phyloP scores from a whole-genome alignment of 2,329 filamentous ascomycete species.

The Aureobasidium subglaciale region DNA sequence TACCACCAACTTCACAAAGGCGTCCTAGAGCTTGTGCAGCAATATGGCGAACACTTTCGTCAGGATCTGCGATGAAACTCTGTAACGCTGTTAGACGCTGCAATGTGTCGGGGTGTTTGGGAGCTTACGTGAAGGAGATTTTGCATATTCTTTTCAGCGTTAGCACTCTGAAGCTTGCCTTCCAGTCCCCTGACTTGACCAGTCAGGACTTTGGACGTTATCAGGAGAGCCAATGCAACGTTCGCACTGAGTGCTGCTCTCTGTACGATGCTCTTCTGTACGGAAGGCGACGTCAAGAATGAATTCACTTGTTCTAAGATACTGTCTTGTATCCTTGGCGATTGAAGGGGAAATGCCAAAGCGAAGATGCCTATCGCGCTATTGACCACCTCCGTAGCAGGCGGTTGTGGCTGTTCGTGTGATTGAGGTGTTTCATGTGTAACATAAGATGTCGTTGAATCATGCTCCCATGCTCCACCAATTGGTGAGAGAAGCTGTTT shows the following conservation, averaged over 20 bases:
- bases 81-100: slow-evolving; percentile 21
- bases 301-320: slow-evolving; percentile 89
- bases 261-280: slow-evolving; percentile 78
- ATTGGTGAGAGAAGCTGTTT: slow-evolving; percentile 52
- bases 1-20: slow-evolving; percentile 78
- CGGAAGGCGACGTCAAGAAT: slow-evolving; percentile 78
- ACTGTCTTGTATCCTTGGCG: slow-evolving; percentile 88
- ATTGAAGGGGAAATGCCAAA: slow-evolving; percentile 80
- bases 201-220: slow-evolving; percentile 73
- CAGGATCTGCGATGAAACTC: slow-evolving; percentile 71
- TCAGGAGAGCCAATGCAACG: slow-evolving; percentile 71
- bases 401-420: slow-evolving; percentile 55
- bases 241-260: slow-evolving; percentile 91
- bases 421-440: slow-evolving; percentile 41
- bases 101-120: not conserved
- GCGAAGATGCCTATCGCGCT: slow-evolving; percentile 90
- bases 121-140: slow-evolving; percentile 67
- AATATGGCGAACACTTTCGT: slow-evolving; percentile 78
- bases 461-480: slow-evolving; percentile 79
- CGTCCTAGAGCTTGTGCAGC: slow-evolving; percentile 80
- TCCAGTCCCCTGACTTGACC: slow-evolving; percentile 59
- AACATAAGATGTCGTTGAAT: slow-evolving; percentile 74
- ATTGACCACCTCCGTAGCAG: slow-evolving; percentile 89
- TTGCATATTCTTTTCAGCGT: slow-evolving; percentile 66
- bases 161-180: slow-evolving; percentile 65